Conservation (phyloP, 1,284 basidiomycete genomes). For the Exobasidium cylindrosporum region DNA sequence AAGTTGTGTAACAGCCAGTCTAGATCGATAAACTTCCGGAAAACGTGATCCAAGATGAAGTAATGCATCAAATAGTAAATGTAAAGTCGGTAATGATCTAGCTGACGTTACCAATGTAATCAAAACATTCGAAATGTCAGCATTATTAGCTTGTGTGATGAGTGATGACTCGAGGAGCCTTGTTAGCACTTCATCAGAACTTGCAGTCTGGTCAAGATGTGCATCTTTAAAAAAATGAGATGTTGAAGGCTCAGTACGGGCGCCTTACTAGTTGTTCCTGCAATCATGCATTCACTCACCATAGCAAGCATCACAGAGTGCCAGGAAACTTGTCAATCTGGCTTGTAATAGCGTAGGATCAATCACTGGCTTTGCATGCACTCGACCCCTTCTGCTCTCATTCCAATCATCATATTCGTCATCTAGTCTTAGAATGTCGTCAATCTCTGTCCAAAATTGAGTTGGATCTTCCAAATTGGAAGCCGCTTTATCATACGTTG, state of each 20-base stretch:
- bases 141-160: conserved; percentile 27
- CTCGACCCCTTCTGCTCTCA: neutral
- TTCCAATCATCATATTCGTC: too few relatives aligned
- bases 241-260: too few relatives aligned
- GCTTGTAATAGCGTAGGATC: conserved; percentile 15
- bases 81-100: conserved; percentile 73
- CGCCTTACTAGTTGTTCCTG: too few relatives aligned
- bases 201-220: conserved; percentile 27
- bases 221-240: conserved; percentile 17
- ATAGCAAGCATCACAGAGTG: conserved; percentile 38
- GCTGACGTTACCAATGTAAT: conserved; percentile 25
- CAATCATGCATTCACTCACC: too few relatives aligned
- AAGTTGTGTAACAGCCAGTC: conserved; percentile 26
- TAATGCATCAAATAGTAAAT: conserved; percentile 75
- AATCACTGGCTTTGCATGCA: neutral
- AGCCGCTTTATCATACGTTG: conserved; percentile 24
- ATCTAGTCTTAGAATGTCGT: conserved; percentile 38
- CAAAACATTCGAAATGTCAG: conserved; percentile 27
- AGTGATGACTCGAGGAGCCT: conserved; percentile 31
- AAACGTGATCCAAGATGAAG: conserved; percentile 65
- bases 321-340: conserved; percentile 34
- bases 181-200: conserved; percentile 34
- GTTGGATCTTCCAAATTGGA: conserved; percentile 28
- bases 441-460: conserved; percentile 44
- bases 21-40: conserved; percentile 19